Evolutionary conservation across 768 basidiomycete genomes (phyloP).

Genomic region (Suillus lakei): DNA sequence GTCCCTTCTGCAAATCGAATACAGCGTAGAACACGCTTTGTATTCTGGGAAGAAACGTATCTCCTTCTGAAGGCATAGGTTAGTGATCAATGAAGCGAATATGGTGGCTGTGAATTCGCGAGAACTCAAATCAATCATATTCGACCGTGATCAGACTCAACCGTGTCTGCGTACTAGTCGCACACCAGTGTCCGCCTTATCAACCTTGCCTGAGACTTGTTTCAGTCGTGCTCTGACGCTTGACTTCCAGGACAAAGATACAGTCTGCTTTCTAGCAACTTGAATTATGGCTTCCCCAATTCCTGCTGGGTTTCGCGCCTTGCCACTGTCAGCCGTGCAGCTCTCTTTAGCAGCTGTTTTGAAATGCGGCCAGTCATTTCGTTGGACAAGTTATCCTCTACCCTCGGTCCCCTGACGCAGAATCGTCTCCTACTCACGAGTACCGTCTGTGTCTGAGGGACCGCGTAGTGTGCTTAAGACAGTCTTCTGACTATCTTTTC

Average conservation of each 20-base stretch:
- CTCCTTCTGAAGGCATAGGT: constrained; percentile 47
- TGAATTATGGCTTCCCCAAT: constrained; percentile 10
- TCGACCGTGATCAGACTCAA: not conserved
- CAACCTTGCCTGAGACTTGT: not conserved
- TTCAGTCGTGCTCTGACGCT: not conserved
- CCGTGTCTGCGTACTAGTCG: not conserved
- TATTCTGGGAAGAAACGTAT: constrained; percentile 79
- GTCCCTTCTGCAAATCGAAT: constrained; percentile 86
- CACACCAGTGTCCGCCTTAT: not conserved
- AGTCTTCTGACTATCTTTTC: constrained; percentile 64
- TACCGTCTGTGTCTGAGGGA: constrained; percentile 83
- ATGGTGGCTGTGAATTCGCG: constrained; percentile 1
- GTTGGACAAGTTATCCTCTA: constrained; percentile 68
- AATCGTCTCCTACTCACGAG: constrained; percentile 50
- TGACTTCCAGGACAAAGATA: not conserved
- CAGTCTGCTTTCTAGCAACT: not conserved
- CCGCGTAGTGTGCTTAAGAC: constrained; percentile 83
- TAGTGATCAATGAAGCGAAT: not conserved
- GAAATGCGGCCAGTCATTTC: constrained; percentile 85
- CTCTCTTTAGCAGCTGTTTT: constrained; percentile 80
- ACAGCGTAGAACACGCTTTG: constrained; percentile 93
- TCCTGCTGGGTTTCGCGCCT: constrained; percentile 54
- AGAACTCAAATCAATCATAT: not conserved
- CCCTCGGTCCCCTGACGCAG: constrained; percentile 19
- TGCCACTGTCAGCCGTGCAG: constrained; percentile 68